Evolutionary conservation across 306 rosid species (phyloP), one percentile per base, ranked within the genome.

Genomic region (Lithocarpus polystachyus): DNA sequence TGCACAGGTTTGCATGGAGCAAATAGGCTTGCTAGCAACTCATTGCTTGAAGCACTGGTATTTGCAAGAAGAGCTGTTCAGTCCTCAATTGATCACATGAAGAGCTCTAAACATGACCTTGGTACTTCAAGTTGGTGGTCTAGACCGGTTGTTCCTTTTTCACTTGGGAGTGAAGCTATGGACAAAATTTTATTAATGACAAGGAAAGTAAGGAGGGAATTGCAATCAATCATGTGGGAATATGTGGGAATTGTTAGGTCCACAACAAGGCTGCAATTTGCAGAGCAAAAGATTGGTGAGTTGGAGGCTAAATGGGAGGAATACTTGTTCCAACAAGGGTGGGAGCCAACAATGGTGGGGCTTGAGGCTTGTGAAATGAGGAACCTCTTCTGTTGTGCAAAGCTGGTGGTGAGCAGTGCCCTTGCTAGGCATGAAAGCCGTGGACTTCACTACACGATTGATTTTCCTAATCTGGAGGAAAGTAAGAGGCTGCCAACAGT

Each of bases 1-100:
- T 95, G 98, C 88, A 92, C 99, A 6, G 99, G 99, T 75, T 81
- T 95, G 88, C 98, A 95, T 54, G 99, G 99, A 60, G 99, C 99
- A 43, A 95, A 95, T 79, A 89, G 98, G 22, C 94, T 95, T 68
- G 99, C 99, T 75, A 92, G 98, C 86, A 95, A 95, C 87, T 95
- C 99, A 59, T 84, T 95, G 87, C 98, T 95, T 28, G 99, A 95
- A 90, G 98, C 98, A 14, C 87, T 92, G n/a, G 99, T 95, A 85
- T 95, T 95, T 12, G 95, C 99, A 7, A 87, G 84, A 67, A 89
- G 99, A 86, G 96, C 99, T 3, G 96, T 95, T 54, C 96, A 86
- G 69, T 94, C 99, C 60, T 92, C 99, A 6, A 82, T 95, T 59
- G 89, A 90, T 73, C 91, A 84, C 80, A 92, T 90, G 96, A 85